A percentile compares a stretch with the other conserved stretches of the same genome.
Evolutionary conservation across 1,139 yeast genomes (phyloP).

Genomic region (Scheffersomyces segobiensis): DNA sequence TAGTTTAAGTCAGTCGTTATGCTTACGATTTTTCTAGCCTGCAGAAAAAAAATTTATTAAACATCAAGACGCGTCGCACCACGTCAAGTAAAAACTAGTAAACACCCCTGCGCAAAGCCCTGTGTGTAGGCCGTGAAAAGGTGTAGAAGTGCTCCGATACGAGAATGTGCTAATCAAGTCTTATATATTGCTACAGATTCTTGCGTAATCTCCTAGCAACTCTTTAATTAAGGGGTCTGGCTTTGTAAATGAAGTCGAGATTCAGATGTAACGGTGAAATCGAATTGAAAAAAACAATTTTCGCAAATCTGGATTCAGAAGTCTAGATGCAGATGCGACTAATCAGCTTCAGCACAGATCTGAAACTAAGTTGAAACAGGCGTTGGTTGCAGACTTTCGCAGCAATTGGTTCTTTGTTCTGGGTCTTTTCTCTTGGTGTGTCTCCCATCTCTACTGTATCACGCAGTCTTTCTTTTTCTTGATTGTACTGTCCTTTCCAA

Average conservation of each 20-base stretch:
- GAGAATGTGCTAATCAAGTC: neutral
- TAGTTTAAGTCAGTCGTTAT: neutral
- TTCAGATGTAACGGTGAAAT: neutral
- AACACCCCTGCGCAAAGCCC: neutral
- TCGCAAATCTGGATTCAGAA: neutral
- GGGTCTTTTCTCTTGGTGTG: neutral
- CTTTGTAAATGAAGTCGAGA: neutral
- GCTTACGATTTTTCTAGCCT: neutral
- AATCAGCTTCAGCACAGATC: neutral
- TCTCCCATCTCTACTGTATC: conserved; percentile 5
- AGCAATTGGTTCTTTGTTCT: neutral
- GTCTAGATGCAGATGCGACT: neutral
- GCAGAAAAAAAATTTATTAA: neutral
- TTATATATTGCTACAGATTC: neutral
- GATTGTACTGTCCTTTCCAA: neutral
- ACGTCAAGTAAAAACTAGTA: neutral
- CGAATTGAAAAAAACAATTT: neutral
- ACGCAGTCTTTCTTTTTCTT: conserved; percentile 35
- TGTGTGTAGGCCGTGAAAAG: neutral
- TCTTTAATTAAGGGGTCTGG: neutral
- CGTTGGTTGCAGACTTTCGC: neutral
- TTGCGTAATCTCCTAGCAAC: neutral
- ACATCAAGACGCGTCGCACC: neutral
- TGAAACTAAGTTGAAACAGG: neutral
- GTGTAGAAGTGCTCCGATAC: neutral